Conservation (phyloP, 345 rosid genomes). For the Adansonia digitata region DNA sequence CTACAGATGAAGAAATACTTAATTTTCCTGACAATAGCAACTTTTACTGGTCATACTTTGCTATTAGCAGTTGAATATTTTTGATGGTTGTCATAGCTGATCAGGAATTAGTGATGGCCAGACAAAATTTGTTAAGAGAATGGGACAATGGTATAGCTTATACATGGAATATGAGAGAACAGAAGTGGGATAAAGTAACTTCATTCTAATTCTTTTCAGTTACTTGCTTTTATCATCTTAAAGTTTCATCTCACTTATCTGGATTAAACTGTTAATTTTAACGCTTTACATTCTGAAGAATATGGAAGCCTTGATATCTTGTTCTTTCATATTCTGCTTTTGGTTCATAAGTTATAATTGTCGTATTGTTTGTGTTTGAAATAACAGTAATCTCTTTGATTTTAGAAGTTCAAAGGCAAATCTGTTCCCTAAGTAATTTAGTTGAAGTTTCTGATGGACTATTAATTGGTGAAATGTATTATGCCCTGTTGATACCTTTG, state of each 20-base stretch:
- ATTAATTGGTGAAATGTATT: neutral
- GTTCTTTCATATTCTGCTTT: neutral
- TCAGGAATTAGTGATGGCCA: slow-evolving; percentile 91
- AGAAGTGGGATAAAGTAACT: slow-evolving; percentile 89
- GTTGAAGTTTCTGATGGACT: neutral
- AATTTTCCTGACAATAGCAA: neutral
- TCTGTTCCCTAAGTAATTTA: neutral
- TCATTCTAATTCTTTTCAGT: slow-evolving; percentile 6
- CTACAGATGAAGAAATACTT: neutral
- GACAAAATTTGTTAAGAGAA: slow-evolving; percentile 90
- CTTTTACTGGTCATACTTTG: neutral
- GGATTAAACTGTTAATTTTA: neutral
- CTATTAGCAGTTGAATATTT: slow-evolving; percentile 10
- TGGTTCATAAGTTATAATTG: neutral
- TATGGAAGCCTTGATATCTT: neutral
- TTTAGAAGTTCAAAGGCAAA: neutral
- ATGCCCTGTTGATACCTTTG: neutral
- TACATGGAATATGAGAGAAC: slow-evolving; percentile 78
- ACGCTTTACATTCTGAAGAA: neutral
- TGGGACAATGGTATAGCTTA: slow-evolving; percentile 99
- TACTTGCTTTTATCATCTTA: neutral
- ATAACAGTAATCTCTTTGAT: neutral
- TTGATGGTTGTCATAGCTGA: slow-evolving; percentile 20
- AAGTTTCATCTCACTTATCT: slow-evolving; percentile 1
- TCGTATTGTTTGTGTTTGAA: neutral